Base-by-base conservation (phyloP, 176 grass and related monocot species). In the Carex kokanica region DNA sequence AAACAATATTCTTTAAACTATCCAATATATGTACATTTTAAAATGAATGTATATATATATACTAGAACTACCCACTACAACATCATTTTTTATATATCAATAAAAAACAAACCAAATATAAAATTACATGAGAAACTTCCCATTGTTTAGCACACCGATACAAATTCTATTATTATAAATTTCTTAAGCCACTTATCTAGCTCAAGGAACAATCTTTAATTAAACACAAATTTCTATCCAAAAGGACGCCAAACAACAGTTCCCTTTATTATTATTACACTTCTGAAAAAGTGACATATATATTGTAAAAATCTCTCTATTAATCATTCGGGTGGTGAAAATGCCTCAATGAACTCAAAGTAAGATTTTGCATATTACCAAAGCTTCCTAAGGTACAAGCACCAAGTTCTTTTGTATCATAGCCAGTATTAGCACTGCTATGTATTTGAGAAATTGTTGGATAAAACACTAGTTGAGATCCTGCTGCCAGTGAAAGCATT, bases 401-500 rank as follows among this genome's bases (percentile, higher is more conserved):
- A 41, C 86, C 88, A 11, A 81, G 65, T 71, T 94, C 89, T 89
- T 94, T 94, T 87, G 91, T 82, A 84, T 84, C 79, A 78, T 88
- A 89, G 12, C 84, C 83, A 10, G 78, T 84, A 45, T 83, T 90
- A 0, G 88, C 16, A 14, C 2, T 14, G n/a, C 32, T 60, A 41
- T 81, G 57, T 20, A 59, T 43, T 12, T 80, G 78, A 38, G 78
- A 43, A 45, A 81, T 63, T 81, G 51, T 61, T 6, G 93, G 87
- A 88, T 92, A 92, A 90, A 92, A 94, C 64, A 88, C 49, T 21
- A 88, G 65, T 80, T 94, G 90, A n/a, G 90, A 84, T 83, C 88
- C 86, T 31, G 93, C 87, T 0, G 88, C 90, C 81, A 92, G 74
- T 27, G 93, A 88, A 74, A 94, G 88, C 10, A 92, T 72, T 66